A percentile compares a stretch with the other conserved stretches of the same genome.
Evolutionary conservation across 2,329 filamentous ascomycete genomes (phyloP).

Genomic region (Colletotrichum simmondsii): DNA sequence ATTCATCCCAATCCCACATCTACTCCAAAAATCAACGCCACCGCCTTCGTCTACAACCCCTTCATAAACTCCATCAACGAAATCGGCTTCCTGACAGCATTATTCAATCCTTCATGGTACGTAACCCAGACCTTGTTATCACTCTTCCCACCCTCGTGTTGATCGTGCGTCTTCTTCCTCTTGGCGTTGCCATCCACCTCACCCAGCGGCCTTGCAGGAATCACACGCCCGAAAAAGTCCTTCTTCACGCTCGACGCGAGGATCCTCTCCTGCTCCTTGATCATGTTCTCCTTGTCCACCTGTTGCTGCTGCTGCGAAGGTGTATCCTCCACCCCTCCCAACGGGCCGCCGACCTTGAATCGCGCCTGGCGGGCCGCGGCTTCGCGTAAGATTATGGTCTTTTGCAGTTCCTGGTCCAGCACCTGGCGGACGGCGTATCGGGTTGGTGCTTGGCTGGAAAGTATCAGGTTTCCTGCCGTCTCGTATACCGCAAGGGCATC

Average conservation of each 20-base stretch:
- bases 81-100: conserved; percentile 90
- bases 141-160: conserved; percentile 42
- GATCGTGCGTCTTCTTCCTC: conserved; percentile 39
- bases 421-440: conserved; percentile 96
- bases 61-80: conserved; percentile 82
- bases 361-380: conserved; percentile 74
- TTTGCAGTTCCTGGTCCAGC: conserved; percentile 88
- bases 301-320: conserved; percentile 45
- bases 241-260: conserved; percentile 65
- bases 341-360: conserved; percentile 58
- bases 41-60: conserved; percentile 58
- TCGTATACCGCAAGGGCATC: conserved; percentile 82
- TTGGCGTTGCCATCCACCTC: conserved; percentile 53
- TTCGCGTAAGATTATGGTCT: conserved; percentile 75
- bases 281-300: conserved; percentile 50
- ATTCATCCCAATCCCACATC: neutral
- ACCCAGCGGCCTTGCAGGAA: conserved; percentile 56
- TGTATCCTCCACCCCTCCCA: conserved; percentile 32
- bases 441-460: conserved; percentile 74
- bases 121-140: conserved; percentile 81
- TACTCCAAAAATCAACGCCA: neutral
- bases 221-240: conserved; percentile 87
- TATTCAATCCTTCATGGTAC: conserved; percentile 90
- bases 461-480: conserved; percentile 66
- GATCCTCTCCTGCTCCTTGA: conserved; percentile 45